A percentile compares a stretch with the other conserved stretches of the same genome.
Evolutionary conservation across 495 filamentous ascomycete species (phyloP).

Genomic region (Lichina pygmaea): DNA sequence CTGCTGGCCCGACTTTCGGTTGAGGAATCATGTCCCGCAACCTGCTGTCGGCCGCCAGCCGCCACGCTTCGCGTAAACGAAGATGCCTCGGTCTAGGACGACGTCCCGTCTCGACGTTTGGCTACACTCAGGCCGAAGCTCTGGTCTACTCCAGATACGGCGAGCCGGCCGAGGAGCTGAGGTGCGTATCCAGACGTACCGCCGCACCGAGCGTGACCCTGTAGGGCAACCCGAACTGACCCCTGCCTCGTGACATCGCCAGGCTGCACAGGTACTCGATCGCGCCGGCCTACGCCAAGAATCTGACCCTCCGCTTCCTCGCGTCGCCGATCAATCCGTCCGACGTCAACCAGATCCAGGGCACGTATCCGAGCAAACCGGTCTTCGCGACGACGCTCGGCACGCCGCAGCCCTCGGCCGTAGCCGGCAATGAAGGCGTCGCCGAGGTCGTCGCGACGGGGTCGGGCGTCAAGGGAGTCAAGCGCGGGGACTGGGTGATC

Average conservation of each 20-base stretch:
- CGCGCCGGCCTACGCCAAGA: slow-evolving; percentile 31
- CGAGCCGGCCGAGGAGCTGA: slow-evolving; percentile 58
- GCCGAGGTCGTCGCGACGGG: slow-evolving; percentile 58
- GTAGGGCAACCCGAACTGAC: neutral
- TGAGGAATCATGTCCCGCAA: too few species aligned
- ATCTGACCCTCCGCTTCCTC: slow-evolving; percentile 48
- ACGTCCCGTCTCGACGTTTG: slow-evolving; percentile 48
- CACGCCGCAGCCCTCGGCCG: slow-evolving; percentile 42
- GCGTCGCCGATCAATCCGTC: slow-evolving; percentile 86
- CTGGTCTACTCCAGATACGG: slow-evolving; percentile 68
- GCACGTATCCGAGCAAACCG: slow-evolving; percentile 77
- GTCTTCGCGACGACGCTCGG: slow-evolving; percentile 43
- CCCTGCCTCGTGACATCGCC: neutral
- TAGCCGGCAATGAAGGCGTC: slow-evolving; percentile 73
- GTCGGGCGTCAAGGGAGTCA: slow-evolving; percentile 21
- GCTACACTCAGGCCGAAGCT: slow-evolving; percentile 89
- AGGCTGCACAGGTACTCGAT: slow-evolving; percentile 66
- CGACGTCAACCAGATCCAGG: slow-evolving; percentile 91
- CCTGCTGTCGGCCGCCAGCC: too few species aligned
- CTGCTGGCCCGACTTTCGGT: too few species aligned
- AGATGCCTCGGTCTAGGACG: neutral
- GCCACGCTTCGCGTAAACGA: too few species aligned
- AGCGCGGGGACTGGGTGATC: slow-evolving; percentile 75
- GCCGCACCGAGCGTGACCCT: neutral
- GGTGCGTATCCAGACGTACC: slow-evolving; percentile 15